Conservation (phyloP, 306 rosid genomes). For the Alnus rubra region DNA sequence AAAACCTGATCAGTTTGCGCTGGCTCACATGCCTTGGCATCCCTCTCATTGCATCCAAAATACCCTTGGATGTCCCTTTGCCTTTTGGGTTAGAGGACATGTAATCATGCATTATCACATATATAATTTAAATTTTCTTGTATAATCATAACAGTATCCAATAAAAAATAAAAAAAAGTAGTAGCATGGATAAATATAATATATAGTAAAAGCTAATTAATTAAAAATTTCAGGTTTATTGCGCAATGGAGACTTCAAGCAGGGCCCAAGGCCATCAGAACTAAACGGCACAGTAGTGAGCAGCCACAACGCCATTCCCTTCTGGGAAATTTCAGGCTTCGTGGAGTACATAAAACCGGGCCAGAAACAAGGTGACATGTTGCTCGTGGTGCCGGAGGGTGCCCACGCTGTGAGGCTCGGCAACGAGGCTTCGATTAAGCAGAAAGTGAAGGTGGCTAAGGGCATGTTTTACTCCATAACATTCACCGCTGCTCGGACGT, state of each 20-base stretch:
- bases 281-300: conserved; percentile 58
- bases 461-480: conserved; percentile 62
- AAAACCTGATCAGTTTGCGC: conserved; percentile 6
- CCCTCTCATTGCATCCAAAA: too few relatives aligned
- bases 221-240: conserved; percentile 51
- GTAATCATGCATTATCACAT: too few relatives aligned
- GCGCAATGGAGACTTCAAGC: conserved; percentile 67
- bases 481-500: conserved; percentile 67
- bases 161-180: too few relatives aligned
- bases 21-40: conserved; percentile 13
- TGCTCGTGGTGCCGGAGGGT: conserved; percentile 68
- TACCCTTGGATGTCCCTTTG: too few relatives aligned
- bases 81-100: too few relatives aligned
- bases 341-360: conserved; percentile 85
- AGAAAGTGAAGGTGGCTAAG: conserved; percentile 43
- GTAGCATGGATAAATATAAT: too few relatives aligned
- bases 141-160: too few relatives aligned
- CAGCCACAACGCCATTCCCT: conserved; percentile 44
- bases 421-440: conserved; percentile 74
- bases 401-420: conserved; percentile 69
- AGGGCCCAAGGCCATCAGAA: conserved; percentile 54
- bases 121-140: too few relatives aligned
- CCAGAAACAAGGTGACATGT: conserved; percentile 82
- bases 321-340: conserved; percentile 58
- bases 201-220: too few relatives aligned